Percentiles rank a stretch among this genome's conserved stretches.
Evolutionary conservation across 2,329 filamentous ascomycete genomes (phyloP).

Genomic region (Penicillium hesseltinei): DNA sequence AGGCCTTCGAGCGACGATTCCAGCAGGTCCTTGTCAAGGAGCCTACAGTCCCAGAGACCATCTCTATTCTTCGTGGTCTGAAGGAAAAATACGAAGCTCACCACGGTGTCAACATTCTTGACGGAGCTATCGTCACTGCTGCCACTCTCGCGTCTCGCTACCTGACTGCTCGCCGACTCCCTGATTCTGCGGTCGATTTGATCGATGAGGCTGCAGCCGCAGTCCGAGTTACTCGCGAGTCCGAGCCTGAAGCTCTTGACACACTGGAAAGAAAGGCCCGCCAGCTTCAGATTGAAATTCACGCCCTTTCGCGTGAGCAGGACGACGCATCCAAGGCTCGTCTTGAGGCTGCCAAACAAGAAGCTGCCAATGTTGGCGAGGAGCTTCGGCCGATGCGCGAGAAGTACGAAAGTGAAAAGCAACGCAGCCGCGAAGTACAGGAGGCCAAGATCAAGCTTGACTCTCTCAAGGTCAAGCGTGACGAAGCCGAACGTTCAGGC

Average conservation of each 20-base stretch:
- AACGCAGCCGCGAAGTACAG: slow-evolving; percentile 86
- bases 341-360: slow-evolving; percentile 77
- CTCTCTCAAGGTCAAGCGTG: slow-evolving; percentile 82
- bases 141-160: slow-evolving; percentile 93
- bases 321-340: slow-evolving; percentile 87
- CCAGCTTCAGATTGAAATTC: slow-evolving; percentile 95
- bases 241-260: slow-evolving; percentile 92
- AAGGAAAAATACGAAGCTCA: slow-evolving; percentile 99
- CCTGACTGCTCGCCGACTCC: slow-evolving; percentile 82
- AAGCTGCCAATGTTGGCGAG: slow-evolving; percentile 91
- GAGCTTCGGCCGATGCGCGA: slow-evolving; percentile 87
- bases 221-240: slow-evolving; percentile 93
- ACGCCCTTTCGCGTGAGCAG: slow-evolving; percentile 88
- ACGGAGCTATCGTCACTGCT: slow-evolving; percentile 86
- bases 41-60: slow-evolving; percentile 79
- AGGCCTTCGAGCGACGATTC: slow-evolving; percentile 96
- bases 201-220: slow-evolving; percentile 95
- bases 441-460: slow-evolving; percentile 95
- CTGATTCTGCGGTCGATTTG: slow-evolving; percentile 93
- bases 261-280: slow-evolving; percentile 85
- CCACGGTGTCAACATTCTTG: slow-evolving; percentile 94
- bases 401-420: slow-evolving; percentile 93
- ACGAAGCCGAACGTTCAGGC: slow-evolving; percentile 84
- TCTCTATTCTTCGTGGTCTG: slow-evolving; percentile 95
- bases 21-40: slow-evolving; percentile 98